These are phyloP conservation scores for Alternaria longipes DNA, from an alignment of 2,329 filamentous ascomycete genomes.

Conservation along the genomic window DNA sequence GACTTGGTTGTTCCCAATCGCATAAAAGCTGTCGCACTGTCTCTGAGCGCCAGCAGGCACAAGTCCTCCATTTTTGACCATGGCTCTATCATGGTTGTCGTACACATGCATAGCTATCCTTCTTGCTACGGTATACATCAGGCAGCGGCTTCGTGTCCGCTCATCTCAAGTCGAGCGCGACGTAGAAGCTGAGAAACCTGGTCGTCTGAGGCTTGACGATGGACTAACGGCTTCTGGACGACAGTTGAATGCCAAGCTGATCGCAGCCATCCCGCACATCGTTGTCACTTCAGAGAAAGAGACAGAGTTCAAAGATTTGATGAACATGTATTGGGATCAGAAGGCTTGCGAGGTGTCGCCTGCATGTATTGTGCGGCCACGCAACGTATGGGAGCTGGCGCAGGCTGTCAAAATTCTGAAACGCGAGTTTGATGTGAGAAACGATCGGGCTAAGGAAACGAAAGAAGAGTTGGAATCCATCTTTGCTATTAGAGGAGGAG, in stretches of 20 bases:
- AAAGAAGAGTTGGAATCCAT: constrained; percentile 7
- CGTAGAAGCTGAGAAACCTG: constrained; percentile 19
- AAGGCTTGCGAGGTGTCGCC: constrained; percentile 47
- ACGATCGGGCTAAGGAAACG: background rate
- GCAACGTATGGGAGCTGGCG: constrained; percentile 39
- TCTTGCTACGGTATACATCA: constrained; percentile 10
- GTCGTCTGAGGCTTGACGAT: constrained; percentile 4
- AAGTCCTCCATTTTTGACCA: background rate
- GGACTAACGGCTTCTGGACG: constrained; percentile 16
- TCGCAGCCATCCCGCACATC: constrained; percentile 21
- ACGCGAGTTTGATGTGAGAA: constrained; percentile 38
- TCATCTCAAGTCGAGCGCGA: constrained; percentile 21
- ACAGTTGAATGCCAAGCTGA: constrained; percentile 21
- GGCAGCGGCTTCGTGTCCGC: constrained; percentile 18
- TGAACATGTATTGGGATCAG: constrained; percentile 44
- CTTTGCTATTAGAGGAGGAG: constrained; percentile 61
- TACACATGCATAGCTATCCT: constrained; percentile 10
- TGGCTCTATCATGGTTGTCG: constrained; percentile 9
- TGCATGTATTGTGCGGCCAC: constrained; percentile 43
- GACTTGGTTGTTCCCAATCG: background rate
- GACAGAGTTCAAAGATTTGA: constrained; percentile 12
- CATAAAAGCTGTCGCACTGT: background rate
- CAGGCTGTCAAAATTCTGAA: constrained; percentile 41
- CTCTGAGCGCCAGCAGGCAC: background rate
- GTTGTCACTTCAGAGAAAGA: constrained; percentile 18